phyloP scores from a whole-genome alignment of 768 basidiomycete genomes.

The Cubamyces sp. region DNA sequence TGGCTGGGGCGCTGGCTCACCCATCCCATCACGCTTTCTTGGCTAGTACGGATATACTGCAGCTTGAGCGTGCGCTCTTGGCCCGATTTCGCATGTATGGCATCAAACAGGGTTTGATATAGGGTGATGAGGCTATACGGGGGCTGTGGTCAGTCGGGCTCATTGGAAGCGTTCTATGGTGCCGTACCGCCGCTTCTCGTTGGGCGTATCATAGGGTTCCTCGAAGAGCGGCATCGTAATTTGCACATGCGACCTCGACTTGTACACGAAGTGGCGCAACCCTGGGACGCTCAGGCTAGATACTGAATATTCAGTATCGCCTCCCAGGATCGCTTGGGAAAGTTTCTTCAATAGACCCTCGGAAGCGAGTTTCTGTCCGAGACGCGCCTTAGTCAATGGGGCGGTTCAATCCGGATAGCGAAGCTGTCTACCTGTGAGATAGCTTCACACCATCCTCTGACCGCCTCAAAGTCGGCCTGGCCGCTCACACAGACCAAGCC shows the following conservation, averaged over 20 bases:
- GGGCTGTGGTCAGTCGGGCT: constrained; percentile 16
- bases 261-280: constrained; percentile 93
- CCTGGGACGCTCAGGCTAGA: constrained; percentile 87
- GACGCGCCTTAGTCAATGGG: neutral
- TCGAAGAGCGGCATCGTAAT: constrained; percentile 86
- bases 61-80: constrained; percentile 82
- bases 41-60: constrained; percentile 83
- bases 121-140: constrained; percentile 71
- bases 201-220: constrained; percentile 72
- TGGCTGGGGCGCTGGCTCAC: constrained; percentile 48
- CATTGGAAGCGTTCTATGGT: neutral
- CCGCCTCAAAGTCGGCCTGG: constrained; percentile 83
- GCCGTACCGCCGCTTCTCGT: constrained; percentile 63
- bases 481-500: constrained; percentile 82
- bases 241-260: constrained; percentile 87
- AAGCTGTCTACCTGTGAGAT: constrained; percentile 56
- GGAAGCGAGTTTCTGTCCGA: constrained; percentile 59
- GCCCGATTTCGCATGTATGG: constrained; percentile 88
- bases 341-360: constrained; percentile 62
- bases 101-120: constrained; percentile 88
- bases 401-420: neutral
- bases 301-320: constrained; percentile 65
- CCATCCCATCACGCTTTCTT: constrained; percentile 94
- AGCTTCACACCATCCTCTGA: constrained; percentile 74
- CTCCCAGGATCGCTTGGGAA: constrained; percentile 47